Conservation (phyloP, 352 stramenopile species). For the Globisporangium paddicum region DNA sequence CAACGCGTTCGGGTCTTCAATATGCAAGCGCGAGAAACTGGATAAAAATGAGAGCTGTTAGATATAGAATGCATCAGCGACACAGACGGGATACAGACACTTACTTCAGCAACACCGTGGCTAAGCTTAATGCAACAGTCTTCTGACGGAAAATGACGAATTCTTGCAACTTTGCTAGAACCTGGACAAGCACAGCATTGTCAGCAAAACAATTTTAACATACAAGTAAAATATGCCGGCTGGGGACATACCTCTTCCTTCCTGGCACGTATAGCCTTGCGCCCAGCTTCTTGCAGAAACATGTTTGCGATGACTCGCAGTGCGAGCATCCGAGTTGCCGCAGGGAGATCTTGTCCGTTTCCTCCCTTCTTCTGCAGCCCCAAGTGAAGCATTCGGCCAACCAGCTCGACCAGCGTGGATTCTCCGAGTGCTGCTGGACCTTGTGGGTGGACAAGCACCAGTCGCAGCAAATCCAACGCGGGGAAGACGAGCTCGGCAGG, state of each 20-base stretch:
- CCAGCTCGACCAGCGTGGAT: conserved; percentile 27
- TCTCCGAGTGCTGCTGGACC: conserved; percentile 38
- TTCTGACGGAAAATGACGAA: conserved; percentile 60
- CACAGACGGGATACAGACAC: conserved; percentile 4
- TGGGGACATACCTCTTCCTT: conserved; percentile 39
- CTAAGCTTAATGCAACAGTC: conserved; percentile 57
- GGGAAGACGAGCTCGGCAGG: conserved; percentile 82
- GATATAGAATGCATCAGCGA: neutral
- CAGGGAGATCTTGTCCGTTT: conserved; percentile 35
- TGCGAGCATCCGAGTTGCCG: conserved; percentile 67
- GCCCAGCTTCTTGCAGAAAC: conserved; percentile 50
- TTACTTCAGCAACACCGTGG: conserved; percentile 73
- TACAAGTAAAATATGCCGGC: neutral
- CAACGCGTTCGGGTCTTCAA: conserved; percentile 26
- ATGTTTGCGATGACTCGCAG: conserved; percentile 76
- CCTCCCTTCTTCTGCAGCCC: conserved; percentile 22
- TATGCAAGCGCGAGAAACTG: conserved; percentile 41
- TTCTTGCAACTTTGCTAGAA: conserved; percentile 34
- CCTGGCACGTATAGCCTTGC: conserved; percentile 38
- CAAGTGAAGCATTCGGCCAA: conserved; percentile 32
- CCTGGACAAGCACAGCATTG: conserved; percentile 15
- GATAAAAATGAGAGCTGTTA: conserved; percentile 2
- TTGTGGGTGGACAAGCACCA: conserved; percentile 89
- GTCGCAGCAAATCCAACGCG: conserved; percentile 88
- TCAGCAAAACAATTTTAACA: neutral